Base-by-base conservation (phyloP, 164 flowering plant species). In the Tetracentron sinense region DNA sequence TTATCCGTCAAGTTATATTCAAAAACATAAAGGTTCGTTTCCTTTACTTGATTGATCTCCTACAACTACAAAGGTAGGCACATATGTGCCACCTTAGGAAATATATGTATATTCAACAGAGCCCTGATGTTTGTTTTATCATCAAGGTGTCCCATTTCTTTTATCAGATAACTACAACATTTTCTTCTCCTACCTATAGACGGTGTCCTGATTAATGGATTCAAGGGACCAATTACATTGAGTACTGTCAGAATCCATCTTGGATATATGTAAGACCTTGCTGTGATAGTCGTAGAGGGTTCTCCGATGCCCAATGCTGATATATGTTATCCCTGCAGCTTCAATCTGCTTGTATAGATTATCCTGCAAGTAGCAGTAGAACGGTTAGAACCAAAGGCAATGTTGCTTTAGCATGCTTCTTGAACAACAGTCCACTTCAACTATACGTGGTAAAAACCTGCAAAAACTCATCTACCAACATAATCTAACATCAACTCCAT, bases 301-400 rank as follows among this genome's bases (percentile, higher is more conserved):
- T 57, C 81, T 73, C 48, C 96, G 74, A 62, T 94, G 98, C 59
- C 97, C 98, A 72, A 90, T 71, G 67, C 96, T 89, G 25, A 87
- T 57, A 73, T 83, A 90, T 22, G 97, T 90, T 31, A 90, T 84
- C 30, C 91, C 97, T 28, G 95, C 95, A 46, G 77, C 83, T 69
- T 79, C 81, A 56, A 90, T 87, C 61, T 71, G 79, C 76, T 69
- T 54, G 74, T 94, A 94, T 19, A 94, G 68, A 78, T 82, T 84
- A 47, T 81, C 85, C 98, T 93, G 89, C 62, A 65, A 48, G 71
- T 29, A 52, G 12, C 42, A 58, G 3, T 1, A 26, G 31, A 54
- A 25, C 20, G 0, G 44, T 20, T 30, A 42, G 31, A 55, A n/a
- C 21, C 33, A n/a, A 25, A 17, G 17, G 23, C 22, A 10, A 3